Percentiles rank a stretch among this genome's conserved stretches.
These are phyloP conservation scores for Malus hybrid DNA, from an alignment of 331 rosid genomes.

Conservation along the genomic window DNA sequence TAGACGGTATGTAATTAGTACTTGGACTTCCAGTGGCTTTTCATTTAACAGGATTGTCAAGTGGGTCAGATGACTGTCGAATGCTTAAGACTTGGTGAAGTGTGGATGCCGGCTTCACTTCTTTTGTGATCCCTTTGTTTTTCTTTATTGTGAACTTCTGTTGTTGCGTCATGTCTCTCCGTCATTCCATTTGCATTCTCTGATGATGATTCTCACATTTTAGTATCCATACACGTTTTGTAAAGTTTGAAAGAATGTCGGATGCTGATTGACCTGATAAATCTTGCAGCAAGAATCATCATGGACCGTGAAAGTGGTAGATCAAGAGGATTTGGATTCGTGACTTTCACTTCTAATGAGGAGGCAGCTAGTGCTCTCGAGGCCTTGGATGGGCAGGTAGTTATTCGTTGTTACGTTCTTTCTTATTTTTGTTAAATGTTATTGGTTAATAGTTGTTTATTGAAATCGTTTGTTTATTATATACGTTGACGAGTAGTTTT, in stretches of 20 bases:
- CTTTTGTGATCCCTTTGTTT: no score
- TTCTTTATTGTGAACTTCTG: not conserved
- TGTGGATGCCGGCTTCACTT: not conserved
- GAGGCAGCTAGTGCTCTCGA: slow-evolving; percentile 87
- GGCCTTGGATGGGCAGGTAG: slow-evolving; percentile 88
- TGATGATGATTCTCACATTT: not conserved
- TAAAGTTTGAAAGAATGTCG: not conserved
- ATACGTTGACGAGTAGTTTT: no score
- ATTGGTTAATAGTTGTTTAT: no score
- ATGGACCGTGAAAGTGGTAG: slow-evolving; percentile 79
- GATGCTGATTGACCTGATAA: not conserved
- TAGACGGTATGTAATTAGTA: slow-evolving; percentile 46
- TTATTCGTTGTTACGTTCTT: not conserved
- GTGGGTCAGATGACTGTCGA: not conserved
- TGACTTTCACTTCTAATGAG: slow-evolving; percentile 59
- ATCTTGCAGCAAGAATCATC: slow-evolving; percentile 59
- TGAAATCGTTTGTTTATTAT: no score
- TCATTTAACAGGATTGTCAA: not conserved
- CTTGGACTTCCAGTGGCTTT: not conserved
- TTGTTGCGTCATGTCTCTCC: not conserved
- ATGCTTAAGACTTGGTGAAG: not conserved
- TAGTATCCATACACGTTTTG: not conserved
- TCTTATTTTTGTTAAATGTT: not conserved
- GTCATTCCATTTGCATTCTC: not conserved
- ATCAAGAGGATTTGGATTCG: slow-evolving; percentile 86